Conservation (phyloP, 306 rosid genomes). For the Gynostemma pentaphyllum region DNA sequence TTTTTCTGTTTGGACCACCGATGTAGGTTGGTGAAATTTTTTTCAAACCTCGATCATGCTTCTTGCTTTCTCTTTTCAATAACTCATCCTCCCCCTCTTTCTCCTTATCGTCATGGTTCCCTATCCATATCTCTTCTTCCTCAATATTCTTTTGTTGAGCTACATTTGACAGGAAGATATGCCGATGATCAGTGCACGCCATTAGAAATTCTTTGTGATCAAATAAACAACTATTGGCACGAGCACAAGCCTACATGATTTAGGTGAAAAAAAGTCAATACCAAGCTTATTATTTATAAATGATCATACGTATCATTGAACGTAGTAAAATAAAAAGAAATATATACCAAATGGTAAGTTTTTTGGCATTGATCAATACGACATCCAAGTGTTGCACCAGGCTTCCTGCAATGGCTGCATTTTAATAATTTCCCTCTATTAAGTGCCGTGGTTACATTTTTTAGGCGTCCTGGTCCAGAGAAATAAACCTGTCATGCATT, state of each 20-base stretch:
- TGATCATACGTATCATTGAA: background rate
- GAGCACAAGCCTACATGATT: slow-evolving; percentile 80
- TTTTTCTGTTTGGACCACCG: slow-evolving; percentile 64
- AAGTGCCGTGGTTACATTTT: slow-evolving; percentile 79
- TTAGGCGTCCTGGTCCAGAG: slow-evolving; percentile 75
- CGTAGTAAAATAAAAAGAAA: background rate
- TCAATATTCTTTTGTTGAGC: slow-evolving; percentile 58
- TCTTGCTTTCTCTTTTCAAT: slow-evolving; percentile 82
- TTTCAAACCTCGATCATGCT: slow-evolving; percentile 72
- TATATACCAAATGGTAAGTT: slow-evolving; percentile 93
- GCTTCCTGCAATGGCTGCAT: slow-evolving; percentile 80
- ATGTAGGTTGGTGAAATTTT: slow-evolving; percentile 82
- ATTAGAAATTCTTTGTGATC: slow-evolving; percentile 93
- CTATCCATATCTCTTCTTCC: slow-evolving; percentile 86
- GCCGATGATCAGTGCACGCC: slow-evolving; percentile 85
- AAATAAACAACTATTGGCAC: slow-evolving; percentile 75
- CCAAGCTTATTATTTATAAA: background rate
- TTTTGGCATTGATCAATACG: slow-evolving; percentile 86
- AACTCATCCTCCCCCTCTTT: slow-evolving; percentile 49
- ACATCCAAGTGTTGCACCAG: slow-evolving; percentile 93
- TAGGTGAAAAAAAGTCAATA: background rate
- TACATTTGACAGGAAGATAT: slow-evolving; percentile 61
- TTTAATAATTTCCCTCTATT: slow-evolving; percentile 80
- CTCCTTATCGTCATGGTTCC: slow-evolving; percentile 79
- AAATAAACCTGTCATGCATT: slow-evolving; percentile 87